A percentile compares a stretch with the other conserved stretches of the same genome.
phyloP scores from a whole-genome alignment of 2,329 filamentous ascomycete genomes.

The Curvularia lunata region DNA sequence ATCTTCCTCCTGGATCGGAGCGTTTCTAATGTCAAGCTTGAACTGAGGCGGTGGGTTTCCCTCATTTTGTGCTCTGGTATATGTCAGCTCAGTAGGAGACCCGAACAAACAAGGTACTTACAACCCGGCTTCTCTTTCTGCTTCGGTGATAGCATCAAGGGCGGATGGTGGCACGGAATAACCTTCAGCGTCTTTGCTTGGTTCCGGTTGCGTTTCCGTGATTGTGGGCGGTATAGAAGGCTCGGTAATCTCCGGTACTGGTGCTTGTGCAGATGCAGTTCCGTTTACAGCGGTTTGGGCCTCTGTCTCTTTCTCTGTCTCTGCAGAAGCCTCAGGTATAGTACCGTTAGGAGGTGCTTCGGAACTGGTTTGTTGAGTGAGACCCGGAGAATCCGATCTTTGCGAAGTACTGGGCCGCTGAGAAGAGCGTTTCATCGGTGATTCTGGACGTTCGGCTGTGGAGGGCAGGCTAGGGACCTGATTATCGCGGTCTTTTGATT shows the following conservation, averaged over 20 bases:
- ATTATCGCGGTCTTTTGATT: constrained; percentile 66
- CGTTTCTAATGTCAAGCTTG: constrained; percentile 80
- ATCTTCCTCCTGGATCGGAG: constrained; percentile 78
- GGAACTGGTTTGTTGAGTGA: constrained; percentile 33
- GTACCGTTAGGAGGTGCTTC: constrained; percentile 44
- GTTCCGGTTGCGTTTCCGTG: constrained; percentile 39
- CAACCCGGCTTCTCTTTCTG: constrained; percentile 67
- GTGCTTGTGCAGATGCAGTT: constrained; percentile 32
- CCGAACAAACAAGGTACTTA: constrained; percentile 21
- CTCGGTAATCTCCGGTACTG: constrained; percentile 48
- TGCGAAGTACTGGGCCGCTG: constrained; percentile 40
- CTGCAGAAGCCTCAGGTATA: constrained; percentile 26
- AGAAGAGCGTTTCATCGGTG: constrained; percentile 41
- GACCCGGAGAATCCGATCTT: constrained; percentile 43
- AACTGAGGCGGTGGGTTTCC: constrained; percentile 59
- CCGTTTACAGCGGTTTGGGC: constrained; percentile 39
- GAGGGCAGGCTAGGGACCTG: constrained; percentile 47
- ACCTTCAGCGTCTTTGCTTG: constrained; percentile 73
- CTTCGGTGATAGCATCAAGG: constrained; percentile 68
- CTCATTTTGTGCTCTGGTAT: constrained; percentile 31
- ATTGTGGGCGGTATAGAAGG: constrained; percentile 40
- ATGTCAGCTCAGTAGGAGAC: constrained; percentile 11
- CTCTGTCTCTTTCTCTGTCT: constrained; percentile 28
- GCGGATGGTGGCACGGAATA: constrained; percentile 74
- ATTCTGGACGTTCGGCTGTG: constrained; percentile 41